phyloP scores from a whole-genome alignment of 2,329 filamentous ascomycete genomes.

The Chaetomiaceae sp. region DNA sequence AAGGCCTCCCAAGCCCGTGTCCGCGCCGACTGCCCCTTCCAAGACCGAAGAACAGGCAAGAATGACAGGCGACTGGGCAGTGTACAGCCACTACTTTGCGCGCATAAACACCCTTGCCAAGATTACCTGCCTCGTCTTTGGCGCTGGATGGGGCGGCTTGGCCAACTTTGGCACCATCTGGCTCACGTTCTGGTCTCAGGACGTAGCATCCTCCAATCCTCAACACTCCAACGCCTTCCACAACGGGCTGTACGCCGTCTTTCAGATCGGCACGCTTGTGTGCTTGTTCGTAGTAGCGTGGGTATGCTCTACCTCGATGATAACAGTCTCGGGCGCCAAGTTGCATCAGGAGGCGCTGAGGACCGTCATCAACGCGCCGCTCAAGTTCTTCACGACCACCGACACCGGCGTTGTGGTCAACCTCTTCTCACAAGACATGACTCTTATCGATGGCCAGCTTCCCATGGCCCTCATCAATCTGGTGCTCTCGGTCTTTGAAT shows the following conservation, averaged over 20 bases:
- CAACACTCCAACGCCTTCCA: conserved; percentile 28
- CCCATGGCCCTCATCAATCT: conserved; percentile 31
- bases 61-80: conserved; percentile 22
- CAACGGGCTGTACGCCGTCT: conserved; percentile 29
- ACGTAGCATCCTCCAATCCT: conserved; percentile 12
- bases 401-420: conserved; percentile 36
- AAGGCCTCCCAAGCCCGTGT: conserved; percentile 2
- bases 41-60: conserved; percentile 8
- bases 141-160: conserved; percentile 24
- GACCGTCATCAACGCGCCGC: conserved; percentile 33
- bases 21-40: background rate
- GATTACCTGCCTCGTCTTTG: conserved; percentile 16
- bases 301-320: conserved; percentile 23
- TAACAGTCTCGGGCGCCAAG: conserved; percentile 21
- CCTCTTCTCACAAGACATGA: conserved; percentile 42
- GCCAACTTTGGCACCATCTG: conserved; percentile 28
- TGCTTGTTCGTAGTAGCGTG: conserved; percentile 25
- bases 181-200: conserved; percentile 32
- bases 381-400: conserved; percentile 35
- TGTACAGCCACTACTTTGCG: conserved; percentile 28
- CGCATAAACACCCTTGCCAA: conserved; percentile 19
- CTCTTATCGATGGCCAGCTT: conserved; percentile 36
- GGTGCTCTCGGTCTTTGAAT: conserved; percentile 22
- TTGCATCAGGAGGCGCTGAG: conserved; percentile 31
- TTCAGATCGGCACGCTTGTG: conserved; percentile 23